These are phyloP conservation scores for Discostella pseudostelligera DNA, from an alignment of 108 stramenopile genomes.

Conservation along the genomic window DNA sequence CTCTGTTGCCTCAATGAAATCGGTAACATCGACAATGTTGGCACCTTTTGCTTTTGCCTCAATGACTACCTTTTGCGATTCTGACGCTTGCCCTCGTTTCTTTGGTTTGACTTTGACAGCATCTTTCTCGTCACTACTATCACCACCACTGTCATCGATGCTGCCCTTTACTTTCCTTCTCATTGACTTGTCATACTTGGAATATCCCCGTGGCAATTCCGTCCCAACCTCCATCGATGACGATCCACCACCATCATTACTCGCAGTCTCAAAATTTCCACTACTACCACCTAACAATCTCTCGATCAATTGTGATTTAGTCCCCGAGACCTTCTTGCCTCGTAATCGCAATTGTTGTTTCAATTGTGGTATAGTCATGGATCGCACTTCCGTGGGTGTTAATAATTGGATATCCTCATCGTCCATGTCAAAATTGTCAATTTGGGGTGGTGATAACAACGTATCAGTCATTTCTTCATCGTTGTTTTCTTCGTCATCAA, in stretches of 20 bases:
- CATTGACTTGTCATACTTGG: slow-evolving; percentile 21
- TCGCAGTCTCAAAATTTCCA: not conserved
- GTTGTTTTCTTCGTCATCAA: slow-evolving; percentile 36
- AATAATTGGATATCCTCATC: slow-evolving; percentile 27
- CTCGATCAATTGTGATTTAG: slow-evolving; percentile 64
- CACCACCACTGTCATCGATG: not conserved
- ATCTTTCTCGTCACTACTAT: not conserved
- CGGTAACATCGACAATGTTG: slow-evolving; percentile 76
- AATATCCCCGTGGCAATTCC: slow-evolving; percentile 10
- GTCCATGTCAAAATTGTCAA: slow-evolving; percentile 25
- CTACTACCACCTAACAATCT: slow-evolving; percentile 45
- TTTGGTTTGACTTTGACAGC: not conserved
- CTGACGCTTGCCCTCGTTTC: not conserved
- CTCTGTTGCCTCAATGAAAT: slow-evolving; percentile 64
- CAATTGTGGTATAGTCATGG: slow-evolving; percentile 67
- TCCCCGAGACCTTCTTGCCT: slow-evolving; percentile 66
- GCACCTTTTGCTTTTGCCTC: slow-evolving; percentile 63
- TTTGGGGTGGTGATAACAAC: slow-evolving; percentile 12
- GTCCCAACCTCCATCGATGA: not conserved
- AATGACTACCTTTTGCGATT: slow-evolving; percentile 15
- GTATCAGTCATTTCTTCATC: not conserved
- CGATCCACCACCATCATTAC: not conserved
- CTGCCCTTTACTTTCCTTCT: not conserved
- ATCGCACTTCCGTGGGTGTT: slow-evolving; percentile 37
- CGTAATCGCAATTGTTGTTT: slow-evolving; percentile 81